Conservation (phyloP, 2,329 filamentous ascomycete genomes). For the Lecanicillium sp. region DNA sequence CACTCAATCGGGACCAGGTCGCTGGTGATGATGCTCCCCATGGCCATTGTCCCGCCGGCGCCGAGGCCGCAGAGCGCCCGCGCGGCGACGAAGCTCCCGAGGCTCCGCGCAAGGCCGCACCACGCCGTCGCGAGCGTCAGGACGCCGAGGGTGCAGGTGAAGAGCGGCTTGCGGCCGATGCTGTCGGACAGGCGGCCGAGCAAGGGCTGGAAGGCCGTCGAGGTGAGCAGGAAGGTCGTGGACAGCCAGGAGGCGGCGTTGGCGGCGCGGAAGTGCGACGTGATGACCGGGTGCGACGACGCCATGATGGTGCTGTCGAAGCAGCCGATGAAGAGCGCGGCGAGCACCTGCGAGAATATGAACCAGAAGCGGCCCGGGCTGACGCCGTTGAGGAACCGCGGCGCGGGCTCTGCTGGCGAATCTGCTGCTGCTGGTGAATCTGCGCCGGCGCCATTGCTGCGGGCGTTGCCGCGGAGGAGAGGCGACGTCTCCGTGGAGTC, state of each 20-base stretch:
- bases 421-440: constrained; percentile 9
- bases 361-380: constrained; percentile 52
- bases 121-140: constrained; percentile 62
- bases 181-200: constrained; percentile 70
- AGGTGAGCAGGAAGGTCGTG: constrained; percentile 71
- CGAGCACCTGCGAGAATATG: constrained; percentile 54
- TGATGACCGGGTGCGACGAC: constrained; percentile 73
- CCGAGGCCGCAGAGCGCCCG: constrained; percentile 54
- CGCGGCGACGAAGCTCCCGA: constrained; percentile 50
- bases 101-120: constrained; percentile 61
- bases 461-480: constrained; percentile 18
- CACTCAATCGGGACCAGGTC: constrained; percentile 69
- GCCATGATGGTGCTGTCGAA: constrained; percentile 81
- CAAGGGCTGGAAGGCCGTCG: constrained; percentile 68
- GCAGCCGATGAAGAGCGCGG: constrained; percentile 52
- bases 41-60: constrained; percentile 63
- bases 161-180: constrained; percentile 61
- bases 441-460: not conserved
- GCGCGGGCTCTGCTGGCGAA: constrained; percentile 4
- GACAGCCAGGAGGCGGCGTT: constrained; percentile 80
- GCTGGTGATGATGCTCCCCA: constrained; percentile 65
- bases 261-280: constrained; percentile 69
- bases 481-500: constrained; percentile 22
- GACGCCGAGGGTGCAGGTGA: constrained; percentile 55
- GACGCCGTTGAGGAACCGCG: constrained; percentile 40